phyloP scores from a whole-genome alignment of 495 filamentous ascomycete genomes.

The Talaromyces wortmannii region DNA sequence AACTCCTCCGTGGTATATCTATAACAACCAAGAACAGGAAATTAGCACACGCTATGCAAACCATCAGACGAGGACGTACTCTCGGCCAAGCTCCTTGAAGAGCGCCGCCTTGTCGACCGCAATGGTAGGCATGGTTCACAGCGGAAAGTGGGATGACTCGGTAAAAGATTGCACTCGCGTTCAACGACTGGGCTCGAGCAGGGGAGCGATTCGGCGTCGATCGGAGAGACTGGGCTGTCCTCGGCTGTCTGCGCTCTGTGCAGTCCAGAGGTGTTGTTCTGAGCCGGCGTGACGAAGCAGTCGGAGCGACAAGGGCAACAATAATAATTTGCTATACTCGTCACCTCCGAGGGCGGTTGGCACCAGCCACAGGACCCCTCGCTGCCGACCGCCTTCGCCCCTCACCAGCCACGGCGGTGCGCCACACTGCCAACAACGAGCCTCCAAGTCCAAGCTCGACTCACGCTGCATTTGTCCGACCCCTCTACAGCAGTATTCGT shows the following conservation, averaged over 20 bases:
- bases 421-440: background rate
- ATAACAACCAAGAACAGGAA: constrained; percentile 1
- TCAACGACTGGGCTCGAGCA: background rate
- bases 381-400: background rate
- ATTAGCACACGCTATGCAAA: constrained; percentile 2
- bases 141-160: constrained; percentile 1
- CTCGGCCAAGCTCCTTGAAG: constrained; percentile 82
- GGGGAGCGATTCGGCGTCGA: background rate
- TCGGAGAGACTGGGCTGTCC: too few species aligned
- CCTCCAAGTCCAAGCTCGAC: background rate
- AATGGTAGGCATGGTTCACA: constrained; percentile 69
- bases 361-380: constrained; percentile 3
- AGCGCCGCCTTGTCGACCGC: constrained; percentile 91
- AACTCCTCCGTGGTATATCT: constrained; percentile 92
- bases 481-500: background rate
- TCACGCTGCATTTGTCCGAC: background rate
- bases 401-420: constrained; percentile 3
- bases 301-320: background rate
- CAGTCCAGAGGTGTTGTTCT: background rate
- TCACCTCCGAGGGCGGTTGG: background rate
- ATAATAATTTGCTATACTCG: background rate
- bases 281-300: background rate
- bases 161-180: background rate
- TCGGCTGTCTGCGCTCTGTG: background rate
- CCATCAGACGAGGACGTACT: constrained; percentile 48